Evolutionary conservation across 129 eudicot species (phyloP).

Genomic region (Dittrichia graveolens): DNA sequence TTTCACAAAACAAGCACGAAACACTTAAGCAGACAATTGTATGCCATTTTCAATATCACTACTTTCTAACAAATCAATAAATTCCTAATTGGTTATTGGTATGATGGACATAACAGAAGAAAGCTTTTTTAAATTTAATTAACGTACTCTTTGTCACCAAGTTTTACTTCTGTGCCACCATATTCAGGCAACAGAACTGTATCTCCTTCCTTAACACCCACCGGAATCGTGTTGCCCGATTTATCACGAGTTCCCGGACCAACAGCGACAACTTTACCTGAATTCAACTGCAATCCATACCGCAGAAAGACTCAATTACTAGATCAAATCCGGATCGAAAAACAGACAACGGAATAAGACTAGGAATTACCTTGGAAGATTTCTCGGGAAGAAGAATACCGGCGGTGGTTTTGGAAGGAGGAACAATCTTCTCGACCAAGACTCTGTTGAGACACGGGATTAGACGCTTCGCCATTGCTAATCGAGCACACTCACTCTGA

Average conservation of each 20-base stretch:
- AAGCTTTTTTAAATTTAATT: neutral
- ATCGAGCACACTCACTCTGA: neutral
- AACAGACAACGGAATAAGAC: neutral
- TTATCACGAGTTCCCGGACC: conserved; percentile 67
- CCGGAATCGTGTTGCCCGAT: conserved; percentile 61
- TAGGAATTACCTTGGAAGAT: conserved; percentile 52
- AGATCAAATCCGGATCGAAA: conserved; percentile 6
- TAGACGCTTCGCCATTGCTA: conserved; percentile 77
- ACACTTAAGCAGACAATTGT: no score
- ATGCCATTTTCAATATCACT: neutral
- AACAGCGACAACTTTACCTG: conserved; percentile 86
- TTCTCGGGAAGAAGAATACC: conserved; percentile 94
- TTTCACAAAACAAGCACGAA: no score
- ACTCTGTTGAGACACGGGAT: conserved; percentile 88
- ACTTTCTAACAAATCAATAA: neutral
- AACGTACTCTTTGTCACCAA: conserved; percentile 81
- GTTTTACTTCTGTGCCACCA: conserved; percentile 82
- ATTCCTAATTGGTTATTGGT: neutral
- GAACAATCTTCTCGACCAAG: conserved; percentile 72
- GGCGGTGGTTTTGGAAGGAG: conserved; percentile 81
- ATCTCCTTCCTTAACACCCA: conserved; percentile 82
- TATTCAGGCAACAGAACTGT: conserved; percentile 90
- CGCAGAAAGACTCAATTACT: neutral
- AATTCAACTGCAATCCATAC: conserved; percentile 56
- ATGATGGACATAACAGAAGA: neutral